phyloP scores from a whole-genome alignment of 2,329 filamentous ascomycete genomes.

The Talaromyces sp. region DNA sequence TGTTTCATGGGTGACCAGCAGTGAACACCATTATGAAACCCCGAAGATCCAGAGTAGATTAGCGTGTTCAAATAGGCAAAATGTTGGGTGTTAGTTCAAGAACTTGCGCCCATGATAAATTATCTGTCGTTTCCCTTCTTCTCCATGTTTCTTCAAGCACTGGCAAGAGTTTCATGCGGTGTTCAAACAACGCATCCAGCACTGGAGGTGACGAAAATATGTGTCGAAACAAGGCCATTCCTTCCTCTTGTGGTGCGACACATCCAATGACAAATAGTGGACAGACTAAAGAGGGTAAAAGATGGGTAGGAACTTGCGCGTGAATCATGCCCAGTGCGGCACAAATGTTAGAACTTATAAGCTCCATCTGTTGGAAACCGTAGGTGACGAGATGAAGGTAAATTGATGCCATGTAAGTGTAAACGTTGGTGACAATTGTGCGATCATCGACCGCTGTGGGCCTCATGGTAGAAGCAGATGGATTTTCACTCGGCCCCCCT shows the following conservation, averaged over 20 bases:
- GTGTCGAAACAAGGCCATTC: not conserved
- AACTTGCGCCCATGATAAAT: not conserved
- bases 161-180: not conserved
- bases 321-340: not conserved
- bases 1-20: not conserved
- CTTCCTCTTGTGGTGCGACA: not conserved
- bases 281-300: not conserved
- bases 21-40: not conserved
- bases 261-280: constrained; percentile 1
- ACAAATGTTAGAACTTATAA: not conserved
- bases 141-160: constrained; percentile 3
- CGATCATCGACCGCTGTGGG: not conserved
- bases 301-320: not conserved
- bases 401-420: not conserved
- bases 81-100: not conserved
- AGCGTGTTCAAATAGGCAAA: not conserved
- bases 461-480: not conserved
- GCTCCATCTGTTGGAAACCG: not conserved
- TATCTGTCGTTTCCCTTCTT: not conserved
- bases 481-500: not conserved
- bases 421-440: constrained; percentile 1
- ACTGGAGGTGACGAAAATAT: not conserved
- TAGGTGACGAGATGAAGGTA: constrained; percentile 4
- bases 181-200: constrained; percentile 1
- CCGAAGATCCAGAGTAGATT: not conserved